Conservation (phyloP, 108 stramenopile species). For the Nannochloropsis oceanica region DNA sequence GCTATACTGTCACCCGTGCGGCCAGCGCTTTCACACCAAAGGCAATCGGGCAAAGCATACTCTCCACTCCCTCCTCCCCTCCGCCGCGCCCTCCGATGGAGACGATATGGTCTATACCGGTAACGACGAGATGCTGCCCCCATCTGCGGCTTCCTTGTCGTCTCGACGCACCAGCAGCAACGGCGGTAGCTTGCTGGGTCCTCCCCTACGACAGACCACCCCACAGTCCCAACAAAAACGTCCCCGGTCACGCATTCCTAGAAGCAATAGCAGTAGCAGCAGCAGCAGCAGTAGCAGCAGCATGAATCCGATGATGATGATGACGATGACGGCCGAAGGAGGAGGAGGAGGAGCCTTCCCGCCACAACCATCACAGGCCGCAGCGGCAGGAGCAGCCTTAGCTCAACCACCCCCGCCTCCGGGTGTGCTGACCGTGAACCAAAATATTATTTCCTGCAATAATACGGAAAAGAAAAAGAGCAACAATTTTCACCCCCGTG, state of each 20-base stretch:
- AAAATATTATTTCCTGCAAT: not conserved
- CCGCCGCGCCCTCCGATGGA: too few species aligned
- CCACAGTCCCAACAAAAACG: not conserved
- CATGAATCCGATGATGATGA: too few species aligned
- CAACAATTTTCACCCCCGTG: too few species aligned
- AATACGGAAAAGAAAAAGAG: too few species aligned
- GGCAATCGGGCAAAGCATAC: not conserved
- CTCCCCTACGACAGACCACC: not conserved
- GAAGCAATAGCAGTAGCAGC: not conserved
- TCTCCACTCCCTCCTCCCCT: not conserved
- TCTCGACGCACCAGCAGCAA: not conserved
- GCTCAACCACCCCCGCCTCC: not conserved
- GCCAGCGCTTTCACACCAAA: not conserved
- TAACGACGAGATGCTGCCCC: too few species aligned
- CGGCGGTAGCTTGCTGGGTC: not conserved
- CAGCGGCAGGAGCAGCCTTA: not conserved
- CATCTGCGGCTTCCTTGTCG: not conserved
- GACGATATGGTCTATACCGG: too few species aligned
- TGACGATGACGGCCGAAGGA: too few species aligned
- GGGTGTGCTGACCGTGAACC: not conserved
- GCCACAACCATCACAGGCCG: not conserved
- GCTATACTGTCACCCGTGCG: not conserved
- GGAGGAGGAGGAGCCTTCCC: not conserved
- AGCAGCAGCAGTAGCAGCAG: too few species aligned
- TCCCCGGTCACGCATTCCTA: not conserved